Percentiles rank a stretch among this genome's conserved stretches.
Conservation (phyloP, 1,284 basidiomycete genomes). For the Ustilago trichophora region DNA sequence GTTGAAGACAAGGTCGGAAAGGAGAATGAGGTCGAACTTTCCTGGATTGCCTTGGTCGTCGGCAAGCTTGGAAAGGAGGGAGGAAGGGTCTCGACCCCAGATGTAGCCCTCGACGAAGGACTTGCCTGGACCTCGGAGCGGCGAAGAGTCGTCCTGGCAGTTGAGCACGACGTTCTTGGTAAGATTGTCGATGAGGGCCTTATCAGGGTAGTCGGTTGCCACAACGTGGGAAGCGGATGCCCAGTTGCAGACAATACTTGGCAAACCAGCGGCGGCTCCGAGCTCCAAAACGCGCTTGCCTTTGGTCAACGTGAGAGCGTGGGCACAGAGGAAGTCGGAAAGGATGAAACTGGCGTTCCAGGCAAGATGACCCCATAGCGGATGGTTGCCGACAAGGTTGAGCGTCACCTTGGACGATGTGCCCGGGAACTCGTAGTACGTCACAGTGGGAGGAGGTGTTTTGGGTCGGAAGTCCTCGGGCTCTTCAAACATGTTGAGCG, state of each 20-base stretch:
- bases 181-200: constrained; percentile 80
- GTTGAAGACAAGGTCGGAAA: constrained; percentile 90
- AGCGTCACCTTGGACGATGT: constrained; percentile 68
- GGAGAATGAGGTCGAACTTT: constrained; percentile 81
- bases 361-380: constrained; percentile 90
- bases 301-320: constrained; percentile 68
- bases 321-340: constrained; percentile 63
- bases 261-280: constrained; percentile 90
- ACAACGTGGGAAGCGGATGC: constrained; percentile 72
- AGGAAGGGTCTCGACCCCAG: constrained; percentile 79
- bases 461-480: constrained; percentile 61
- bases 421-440: constrained; percentile 42
- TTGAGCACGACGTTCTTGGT: constrained; percentile 76
- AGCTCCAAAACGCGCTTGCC: constrained; percentile 79
- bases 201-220: constrained; percentile 91
- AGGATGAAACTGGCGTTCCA: constrained; percentile 70
- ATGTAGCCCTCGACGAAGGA: constrained; percentile 75
- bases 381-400: constrained; percentile 83
- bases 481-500: constrained; percentile 60
- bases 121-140: constrained; percentile 24
- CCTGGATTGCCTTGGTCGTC: constrained; percentile 20
- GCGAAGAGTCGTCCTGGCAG: constrained; percentile 65
- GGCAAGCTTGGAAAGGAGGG: constrained; percentile 70
- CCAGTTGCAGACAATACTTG: constrained; percentile 68
- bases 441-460: constrained; percentile 59